Conservation (phyloP, 805 yeast species). For the Millerago galiae region DNA sequence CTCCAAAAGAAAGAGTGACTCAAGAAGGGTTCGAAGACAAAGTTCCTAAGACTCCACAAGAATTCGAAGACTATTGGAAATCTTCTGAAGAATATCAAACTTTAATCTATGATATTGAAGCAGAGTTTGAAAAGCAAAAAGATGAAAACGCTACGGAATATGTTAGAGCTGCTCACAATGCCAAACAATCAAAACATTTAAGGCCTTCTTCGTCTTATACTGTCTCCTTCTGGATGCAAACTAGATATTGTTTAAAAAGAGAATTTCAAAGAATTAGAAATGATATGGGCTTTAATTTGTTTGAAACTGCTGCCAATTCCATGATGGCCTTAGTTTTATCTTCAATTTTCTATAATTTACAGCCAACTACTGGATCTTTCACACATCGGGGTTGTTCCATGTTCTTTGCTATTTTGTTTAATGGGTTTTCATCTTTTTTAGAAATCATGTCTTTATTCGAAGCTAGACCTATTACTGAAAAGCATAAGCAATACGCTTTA, state of each 20-base stretch:
- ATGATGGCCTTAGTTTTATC: constrained; percentile 47
- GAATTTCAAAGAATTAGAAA: constrained; percentile 41
- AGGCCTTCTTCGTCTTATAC: constrained; percentile 41
- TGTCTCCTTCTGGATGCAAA: constrained; percentile 44
- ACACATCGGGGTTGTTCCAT: constrained; percentile 52
- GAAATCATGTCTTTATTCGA: constrained; percentile 51
- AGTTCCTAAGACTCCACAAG: constrained; percentile 45
- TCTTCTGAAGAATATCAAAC: constrained; percentile 33
- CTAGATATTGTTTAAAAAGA: constrained; percentile 36
- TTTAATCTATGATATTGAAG: constrained; percentile 39
- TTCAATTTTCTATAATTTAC: constrained; percentile 48
- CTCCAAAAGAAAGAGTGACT: constrained; percentile 41
- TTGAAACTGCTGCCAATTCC: constrained; percentile 36
- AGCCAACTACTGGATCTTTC: constrained; percentile 35
- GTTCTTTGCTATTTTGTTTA: constrained; percentile 57
- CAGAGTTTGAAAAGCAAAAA: constrained; percentile 5
- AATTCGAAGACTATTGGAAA: constrained; percentile 42
- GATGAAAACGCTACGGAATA: constrained; percentile 18
- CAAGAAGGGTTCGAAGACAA: constrained; percentile 34
- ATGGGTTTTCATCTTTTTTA: constrained; percentile 49
- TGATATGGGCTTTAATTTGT: constrained; percentile 39
- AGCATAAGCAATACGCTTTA: constrained; percentile 65
- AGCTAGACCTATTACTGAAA: constrained; percentile 52
- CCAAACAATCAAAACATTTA: constrained; percentile 41
- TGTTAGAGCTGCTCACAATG: constrained; percentile 35